These are phyloP conservation scores for Trichoderma sp. DNA, from an alignment of 2,329 filamentous ascomycete species.

Conservation along the genomic window DNA sequence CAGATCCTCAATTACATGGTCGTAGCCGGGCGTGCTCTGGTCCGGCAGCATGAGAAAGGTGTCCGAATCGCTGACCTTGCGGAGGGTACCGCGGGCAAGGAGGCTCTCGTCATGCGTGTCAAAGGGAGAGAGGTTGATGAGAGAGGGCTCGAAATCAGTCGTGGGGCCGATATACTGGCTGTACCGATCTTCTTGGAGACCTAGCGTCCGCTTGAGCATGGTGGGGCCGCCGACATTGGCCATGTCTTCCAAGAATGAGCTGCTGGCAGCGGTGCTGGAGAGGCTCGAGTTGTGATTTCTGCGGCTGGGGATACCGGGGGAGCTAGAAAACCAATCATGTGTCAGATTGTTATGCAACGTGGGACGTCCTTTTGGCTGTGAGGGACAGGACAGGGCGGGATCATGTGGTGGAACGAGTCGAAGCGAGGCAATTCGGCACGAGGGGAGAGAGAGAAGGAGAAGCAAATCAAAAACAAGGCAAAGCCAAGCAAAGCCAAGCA, in stretches of 20 bases:
- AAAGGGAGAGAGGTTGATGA: slow-evolving; percentile 78
- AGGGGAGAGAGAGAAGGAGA: neutral
- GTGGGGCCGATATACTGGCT: slow-evolving; percentile 83
- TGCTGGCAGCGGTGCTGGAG: slow-evolving; percentile 63
- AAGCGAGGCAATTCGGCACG: neutral
- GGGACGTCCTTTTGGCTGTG: slow-evolving; percentile 22
- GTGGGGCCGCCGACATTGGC: slow-evolving; percentile 68
- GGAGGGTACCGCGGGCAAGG: slow-evolving; percentile 66
- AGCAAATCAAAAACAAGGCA: neutral
- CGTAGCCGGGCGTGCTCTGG: slow-evolving; percentile 68
- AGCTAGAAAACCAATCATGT: slow-evolving; percentile 54
- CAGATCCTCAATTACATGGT: slow-evolving; percentile 67
- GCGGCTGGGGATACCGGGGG: slow-evolving; percentile 54
- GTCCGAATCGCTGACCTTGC: slow-evolving; percentile 75
- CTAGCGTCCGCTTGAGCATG: slow-evolving; percentile 68
- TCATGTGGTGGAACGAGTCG: neutral
- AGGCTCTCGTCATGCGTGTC: slow-evolving; percentile 80
- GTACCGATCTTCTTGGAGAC: slow-evolving; percentile 75
- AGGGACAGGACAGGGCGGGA: neutral
- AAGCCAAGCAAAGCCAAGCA: neutral
- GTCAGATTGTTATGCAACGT: slow-evolving; percentile 39
- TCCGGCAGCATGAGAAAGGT: slow-evolving; percentile 82
- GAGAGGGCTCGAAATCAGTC: slow-evolving; percentile 79
- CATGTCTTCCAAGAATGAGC: slow-evolving; percentile 68
- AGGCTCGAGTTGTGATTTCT: slow-evolving; percentile 58